Evolutionary conservation across 768 basidiomycete species (phyloP).

Genomic region (Floccularia luteovirens): DNA sequence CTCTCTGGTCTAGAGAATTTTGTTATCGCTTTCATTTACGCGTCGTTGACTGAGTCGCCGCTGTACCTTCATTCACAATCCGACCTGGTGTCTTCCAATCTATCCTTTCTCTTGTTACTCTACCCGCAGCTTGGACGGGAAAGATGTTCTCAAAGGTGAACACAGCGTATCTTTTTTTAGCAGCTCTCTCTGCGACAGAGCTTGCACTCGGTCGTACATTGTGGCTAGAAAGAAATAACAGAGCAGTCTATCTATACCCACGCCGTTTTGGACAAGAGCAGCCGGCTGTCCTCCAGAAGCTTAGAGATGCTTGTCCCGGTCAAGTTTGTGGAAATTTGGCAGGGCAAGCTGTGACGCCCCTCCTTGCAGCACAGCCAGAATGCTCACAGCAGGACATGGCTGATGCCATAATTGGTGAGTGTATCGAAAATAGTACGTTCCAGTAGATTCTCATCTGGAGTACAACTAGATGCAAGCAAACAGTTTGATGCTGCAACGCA

Average conservation of each 20-base stretch:
- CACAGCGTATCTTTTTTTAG: conserved; percentile 15
- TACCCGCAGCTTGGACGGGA: conserved; percentile 1
- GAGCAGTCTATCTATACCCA: conserved; percentile 37
- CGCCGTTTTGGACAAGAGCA: conserved; percentile 48
- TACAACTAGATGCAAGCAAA: conserved; percentile 34
- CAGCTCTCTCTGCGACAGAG: conserved; percentile 19
- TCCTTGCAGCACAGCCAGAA: conserved; percentile 43
- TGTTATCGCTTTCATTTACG: too few species aligned
- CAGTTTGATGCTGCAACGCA: conserved; percentile 45
- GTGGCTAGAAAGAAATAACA: conserved; percentile 41
- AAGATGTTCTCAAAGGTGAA: conserved; percentile 23
- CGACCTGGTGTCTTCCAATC: conserved; percentile 28
- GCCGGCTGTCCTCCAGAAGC: conserved; percentile 35
- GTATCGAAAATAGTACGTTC: neutral
- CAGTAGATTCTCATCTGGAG: neutral
- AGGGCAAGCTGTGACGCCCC: conserved; percentile 40
- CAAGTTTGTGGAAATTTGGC: conserved; percentile 40
- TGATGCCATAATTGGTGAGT: conserved; percentile 46
- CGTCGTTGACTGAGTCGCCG: conserved; percentile 38
- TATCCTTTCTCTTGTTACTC: conserved; percentile 8
- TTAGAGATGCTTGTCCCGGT: conserved; percentile 38
- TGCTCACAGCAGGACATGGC: conserved; percentile 54
- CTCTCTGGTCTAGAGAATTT: conserved; percentile 19
- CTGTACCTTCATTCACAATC: conserved; percentile 20
- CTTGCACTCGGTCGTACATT: conserved; percentile 29